Percentiles rank a stretch among this genome's conserved stretches.
phyloP scores from a whole-genome alignment of 2,329 filamentous ascomycete genomes.

The Aspergillus bombycis region DNA sequence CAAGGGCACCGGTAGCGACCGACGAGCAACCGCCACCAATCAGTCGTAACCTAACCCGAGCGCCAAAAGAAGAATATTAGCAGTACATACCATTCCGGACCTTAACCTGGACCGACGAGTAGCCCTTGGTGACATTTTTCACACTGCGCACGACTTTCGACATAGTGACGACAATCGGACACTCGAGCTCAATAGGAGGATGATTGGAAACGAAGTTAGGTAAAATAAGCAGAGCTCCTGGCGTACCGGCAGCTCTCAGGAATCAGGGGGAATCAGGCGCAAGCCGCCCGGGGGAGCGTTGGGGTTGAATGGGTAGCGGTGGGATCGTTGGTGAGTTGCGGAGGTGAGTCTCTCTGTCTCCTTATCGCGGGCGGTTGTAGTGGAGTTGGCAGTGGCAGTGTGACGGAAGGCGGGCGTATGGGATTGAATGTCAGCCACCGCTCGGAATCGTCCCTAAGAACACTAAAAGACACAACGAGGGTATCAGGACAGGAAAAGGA shows the following conservation, averaged over 20 bases:
- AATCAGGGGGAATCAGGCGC: not conserved
- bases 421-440: conserved; percentile 16
- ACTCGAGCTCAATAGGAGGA: conserved; percentile 2
- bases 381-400: conserved; percentile 11
- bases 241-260: not conserved
- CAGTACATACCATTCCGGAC: conserved; percentile 83
- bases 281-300: not conserved
- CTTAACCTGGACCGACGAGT: conserved; percentile 95
- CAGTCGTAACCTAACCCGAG: conserved; percentile 6
- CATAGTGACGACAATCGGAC: conserved; percentile 58
- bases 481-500: conserved; percentile 11
- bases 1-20: conserved; percentile 2
- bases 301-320: not conserved
- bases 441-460: conserved; percentile 14
- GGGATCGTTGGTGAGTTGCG: not conserved
- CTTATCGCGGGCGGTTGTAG: conserved; percentile 14
- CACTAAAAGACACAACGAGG: not conserved
- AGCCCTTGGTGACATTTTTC: conserved; percentile 99
- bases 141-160: conserved; percentile 96
- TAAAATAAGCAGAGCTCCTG: not conserved
- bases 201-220: not conserved
- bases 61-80: not conserved
- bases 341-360: conserved; percentile 7
- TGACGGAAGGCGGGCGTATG: conserved; percentile 18
- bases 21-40: conserved; percentile 3